Evolutionary conservation across 495 filamentous ascomycete genomes (phyloP).

Genomic region (Pyrenula massariospora): DNA sequence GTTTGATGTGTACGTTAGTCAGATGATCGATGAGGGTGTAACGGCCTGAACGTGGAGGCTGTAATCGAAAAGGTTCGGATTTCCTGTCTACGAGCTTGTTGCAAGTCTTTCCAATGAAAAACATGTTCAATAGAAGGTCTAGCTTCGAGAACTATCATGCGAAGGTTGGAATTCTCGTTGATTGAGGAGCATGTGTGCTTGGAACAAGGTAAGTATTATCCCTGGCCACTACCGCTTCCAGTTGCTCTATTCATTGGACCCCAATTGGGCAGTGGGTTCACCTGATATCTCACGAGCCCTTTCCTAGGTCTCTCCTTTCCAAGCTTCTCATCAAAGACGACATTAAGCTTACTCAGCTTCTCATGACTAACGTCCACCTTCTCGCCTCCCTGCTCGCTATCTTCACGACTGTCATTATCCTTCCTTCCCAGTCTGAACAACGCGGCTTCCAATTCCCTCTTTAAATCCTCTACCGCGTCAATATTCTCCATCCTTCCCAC

Average conservation of each 20-base stretch:
- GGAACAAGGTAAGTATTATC: too few species aligned
- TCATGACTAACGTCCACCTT: conserved; percentile 14
- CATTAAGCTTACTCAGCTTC: conserved; percentile 34
- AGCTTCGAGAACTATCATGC: too few species aligned
- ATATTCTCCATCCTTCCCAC: conserved; percentile 20
- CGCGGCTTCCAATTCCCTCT: conserved; percentile 34
- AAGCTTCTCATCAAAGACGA: conserved; percentile 74
- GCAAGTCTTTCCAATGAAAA: too few species aligned
- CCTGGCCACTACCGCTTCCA: conserved; percentile 3
- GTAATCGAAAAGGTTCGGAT: too few species aligned
- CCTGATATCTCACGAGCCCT: conserved; percentile 70
- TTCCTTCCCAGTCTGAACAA: conserved; percentile 25
- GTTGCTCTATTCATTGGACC: conserved; percentile 71
- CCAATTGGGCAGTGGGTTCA: conserved; percentile 85
- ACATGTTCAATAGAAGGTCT: too few species aligned
- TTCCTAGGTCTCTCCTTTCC: conserved; percentile 53
- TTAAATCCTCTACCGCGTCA: conserved; percentile 22
- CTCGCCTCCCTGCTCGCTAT: neutral
- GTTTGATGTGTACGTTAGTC: too few species aligned
- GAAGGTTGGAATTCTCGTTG: too few species aligned
- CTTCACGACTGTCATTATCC: neutral
- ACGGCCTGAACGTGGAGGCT: too few species aligned
- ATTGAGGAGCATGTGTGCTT: too few species aligned
- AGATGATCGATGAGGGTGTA: too few species aligned
- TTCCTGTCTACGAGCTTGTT: too few species aligned